Conservation (phyloP, 2,329 filamentous ascomycete species). For the Chaetomiaceae sp. region DNA sequence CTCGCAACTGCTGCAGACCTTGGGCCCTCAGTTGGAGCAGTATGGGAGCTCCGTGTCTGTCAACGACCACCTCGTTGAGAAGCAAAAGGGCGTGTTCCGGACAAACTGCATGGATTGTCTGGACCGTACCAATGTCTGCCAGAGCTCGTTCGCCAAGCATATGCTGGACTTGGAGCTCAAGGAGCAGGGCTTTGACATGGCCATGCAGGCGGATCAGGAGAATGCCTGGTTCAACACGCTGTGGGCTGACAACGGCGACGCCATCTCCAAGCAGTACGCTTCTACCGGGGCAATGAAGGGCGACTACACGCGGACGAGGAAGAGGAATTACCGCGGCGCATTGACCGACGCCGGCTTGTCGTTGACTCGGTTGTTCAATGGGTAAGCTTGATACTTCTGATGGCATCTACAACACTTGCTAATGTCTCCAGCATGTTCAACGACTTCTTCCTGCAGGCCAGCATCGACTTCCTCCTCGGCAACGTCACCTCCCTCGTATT, state of each 20-base stretch:
- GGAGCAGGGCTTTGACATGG: slow-evolving; percentile 70
- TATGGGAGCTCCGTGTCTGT: slow-evolving; percentile 66
- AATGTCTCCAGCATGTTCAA: slow-evolving; percentile 75
- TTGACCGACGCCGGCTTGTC: slow-evolving; percentile 88
- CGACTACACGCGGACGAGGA: slow-evolving; percentile 88
- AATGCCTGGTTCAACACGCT: slow-evolving; percentile 93
- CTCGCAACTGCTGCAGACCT: slow-evolving; percentile 65
- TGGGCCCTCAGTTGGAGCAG: slow-evolving; percentile 63
- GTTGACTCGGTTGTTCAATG: slow-evolving; percentile 68
- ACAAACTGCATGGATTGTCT: slow-evolving; percentile 99
- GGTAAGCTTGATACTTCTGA: slow-evolving; percentile 43
- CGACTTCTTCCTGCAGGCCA: slow-evolving; percentile 93
- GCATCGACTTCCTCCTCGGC: slow-evolving; percentile 89
- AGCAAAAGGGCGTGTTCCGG: slow-evolving; percentile 73
- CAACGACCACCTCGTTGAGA: slow-evolving; percentile 39
- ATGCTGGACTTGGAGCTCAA: slow-evolving; percentile 77
- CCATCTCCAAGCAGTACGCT: slow-evolving; percentile 91
- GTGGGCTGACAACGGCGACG: slow-evolving; percentile 97
- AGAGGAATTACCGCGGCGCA: slow-evolving; percentile 85
- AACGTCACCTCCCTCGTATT: slow-evolving; percentile 83
- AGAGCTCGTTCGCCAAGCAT: slow-evolving; percentile 82
- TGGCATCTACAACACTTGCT: neutral
- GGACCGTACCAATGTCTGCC: slow-evolving; percentile 92
- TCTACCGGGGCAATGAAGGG: slow-evolving; percentile 95
- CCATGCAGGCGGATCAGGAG: slow-evolving; percentile 68